Evolutionary conservation across 768 basidiomycete species (phyloP).

Genomic region (Tulasnella sp.): DNA sequence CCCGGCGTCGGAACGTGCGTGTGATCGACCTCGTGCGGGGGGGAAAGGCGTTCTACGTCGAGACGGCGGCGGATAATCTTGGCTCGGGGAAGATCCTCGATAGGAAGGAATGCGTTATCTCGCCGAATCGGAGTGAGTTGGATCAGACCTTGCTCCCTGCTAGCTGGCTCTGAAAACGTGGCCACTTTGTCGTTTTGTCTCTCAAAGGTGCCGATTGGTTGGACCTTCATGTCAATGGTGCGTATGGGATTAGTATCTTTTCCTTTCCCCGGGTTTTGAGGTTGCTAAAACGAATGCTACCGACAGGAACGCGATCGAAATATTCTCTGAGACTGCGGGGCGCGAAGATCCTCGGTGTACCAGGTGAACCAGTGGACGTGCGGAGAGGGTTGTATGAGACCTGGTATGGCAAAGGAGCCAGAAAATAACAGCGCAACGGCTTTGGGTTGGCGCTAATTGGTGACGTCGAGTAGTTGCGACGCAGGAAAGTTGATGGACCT

Average conservation of each 20-base stretch:
- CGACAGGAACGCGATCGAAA: no score
- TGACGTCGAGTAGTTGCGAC: no score
- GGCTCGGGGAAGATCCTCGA: background rate
- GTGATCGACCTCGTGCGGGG: background rate
- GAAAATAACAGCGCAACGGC: no score
- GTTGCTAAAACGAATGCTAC: no score
- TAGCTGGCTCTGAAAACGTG: background rate
- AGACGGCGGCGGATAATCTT: background rate
- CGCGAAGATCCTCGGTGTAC: background rate
- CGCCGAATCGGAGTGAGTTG: constrained; percentile 6
- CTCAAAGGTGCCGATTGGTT: constrained; percentile 2
- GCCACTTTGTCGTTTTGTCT: background rate
- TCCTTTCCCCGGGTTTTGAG: no score
- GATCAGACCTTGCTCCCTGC: background rate
- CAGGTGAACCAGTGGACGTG: background rate
- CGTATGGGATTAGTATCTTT: no score
- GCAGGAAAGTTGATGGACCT: no score
- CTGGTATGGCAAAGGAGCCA: no score
- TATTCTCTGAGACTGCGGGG: background rate
- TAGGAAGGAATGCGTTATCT: constrained; percentile 8
- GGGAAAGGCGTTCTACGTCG: constrained; percentile 8
- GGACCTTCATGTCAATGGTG: constrained; percentile 6
- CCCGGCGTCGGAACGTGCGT: constrained; percentile 3
- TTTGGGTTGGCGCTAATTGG: no score
- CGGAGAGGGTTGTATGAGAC: background rate